Evolutionary conservation across 768 basidiomycete genomes (phyloP).

Genomic region (Clathrus columnatus): DNA sequence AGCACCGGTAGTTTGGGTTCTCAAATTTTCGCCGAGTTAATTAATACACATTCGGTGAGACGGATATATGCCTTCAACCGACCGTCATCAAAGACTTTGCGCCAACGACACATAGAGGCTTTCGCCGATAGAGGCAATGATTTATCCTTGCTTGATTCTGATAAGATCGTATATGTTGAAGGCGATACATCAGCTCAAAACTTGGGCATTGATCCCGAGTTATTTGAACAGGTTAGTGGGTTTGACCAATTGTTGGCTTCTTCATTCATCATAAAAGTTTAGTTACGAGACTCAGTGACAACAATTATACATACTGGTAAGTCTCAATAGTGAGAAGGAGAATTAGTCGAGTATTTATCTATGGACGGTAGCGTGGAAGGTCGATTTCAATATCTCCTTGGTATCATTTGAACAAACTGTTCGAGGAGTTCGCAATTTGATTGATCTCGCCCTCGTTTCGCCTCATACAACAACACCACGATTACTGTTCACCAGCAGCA

Average conservation of each 20-base stretch:
- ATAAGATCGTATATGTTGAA: slow-evolving; percentile 17
- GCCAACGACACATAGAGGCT: slow-evolving; percentile 11
- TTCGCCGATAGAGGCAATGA: slow-evolving; percentile 17
- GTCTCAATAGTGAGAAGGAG: not conserved
- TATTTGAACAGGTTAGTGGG: slow-evolving; percentile 8
- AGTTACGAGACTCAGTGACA: slow-evolving; percentile 5
- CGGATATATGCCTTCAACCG: slow-evolving; percentile 11
- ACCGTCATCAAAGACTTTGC: slow-evolving; percentile 8
- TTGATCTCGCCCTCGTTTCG: slow-evolving; percentile 23
- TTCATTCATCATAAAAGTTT: not conserved
- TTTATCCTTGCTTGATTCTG: slow-evolving; percentile 8
- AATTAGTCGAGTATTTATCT: not conserved
- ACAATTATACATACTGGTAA: slow-evolving; percentile 11
- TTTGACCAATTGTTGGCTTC: not conserved
- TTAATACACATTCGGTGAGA: not conserved
- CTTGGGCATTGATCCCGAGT: slow-evolving; percentile 1
- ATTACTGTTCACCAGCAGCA: slow-evolving; percentile 11
- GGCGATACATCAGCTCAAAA: slow-evolving; percentile 11
- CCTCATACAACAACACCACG: slow-evolving; percentile 7
- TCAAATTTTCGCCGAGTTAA: slow-evolving; percentile 6
- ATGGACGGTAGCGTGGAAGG: slow-evolving; percentile 27
- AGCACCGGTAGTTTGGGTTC: slow-evolving; percentile 11
- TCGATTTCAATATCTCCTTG: slow-evolving; percentile 30
- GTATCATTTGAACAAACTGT: slow-evolving; percentile 24
- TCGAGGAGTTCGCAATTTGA: slow-evolving; percentile 23